phyloP scores from a whole-genome alignment of 2,329 filamentous ascomycete genomes.

The Fusarium tricinctum region DNA sequence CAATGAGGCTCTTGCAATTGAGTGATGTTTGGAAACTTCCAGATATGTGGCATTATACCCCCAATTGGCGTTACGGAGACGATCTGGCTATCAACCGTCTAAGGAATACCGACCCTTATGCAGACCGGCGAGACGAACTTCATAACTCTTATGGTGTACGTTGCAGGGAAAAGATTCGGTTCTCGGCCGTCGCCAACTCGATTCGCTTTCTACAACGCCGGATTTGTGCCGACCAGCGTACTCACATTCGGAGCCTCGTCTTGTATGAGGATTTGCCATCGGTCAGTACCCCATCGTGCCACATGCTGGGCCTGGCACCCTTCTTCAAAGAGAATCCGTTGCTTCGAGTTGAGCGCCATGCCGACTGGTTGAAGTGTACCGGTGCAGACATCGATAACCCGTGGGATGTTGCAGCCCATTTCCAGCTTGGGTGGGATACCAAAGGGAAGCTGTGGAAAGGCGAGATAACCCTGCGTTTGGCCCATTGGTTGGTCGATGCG shows the following conservation, averaged over 20 bases:
- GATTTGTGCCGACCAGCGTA: not conserved
- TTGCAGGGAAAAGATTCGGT: conserved; percentile 19
- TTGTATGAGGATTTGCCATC: conserved; percentile 19
- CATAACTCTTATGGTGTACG: not conserved
- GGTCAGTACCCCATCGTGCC: not conserved
- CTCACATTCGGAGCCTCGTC: not conserved
- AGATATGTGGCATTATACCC: not conserved
- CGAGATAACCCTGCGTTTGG: not conserved
- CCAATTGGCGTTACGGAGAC: rapidly evolving
- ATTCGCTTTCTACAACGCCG: conserved; percentile 22
- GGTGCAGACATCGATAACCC: not conserved
- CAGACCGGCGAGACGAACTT: too few relatives aligned
- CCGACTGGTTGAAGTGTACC: not conserved
- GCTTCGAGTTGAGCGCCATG: conserved; percentile 18
- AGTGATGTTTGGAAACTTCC: not conserved
- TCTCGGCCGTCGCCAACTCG: conserved; percentile 25
- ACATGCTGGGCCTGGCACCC: not conserved
- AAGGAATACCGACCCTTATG: too few relatives aligned
- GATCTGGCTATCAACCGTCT: too few relatives aligned
- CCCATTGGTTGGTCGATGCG: conserved; percentile 15
- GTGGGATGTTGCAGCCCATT: not conserved
- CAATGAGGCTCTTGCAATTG: not conserved
- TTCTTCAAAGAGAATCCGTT: conserved; percentile 32
- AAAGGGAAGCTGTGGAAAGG: not conserved
- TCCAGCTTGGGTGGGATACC: not conserved